phyloP scores from a whole-genome alignment of 257 asterid genomes.

The Forsythia suspensa region DNA sequence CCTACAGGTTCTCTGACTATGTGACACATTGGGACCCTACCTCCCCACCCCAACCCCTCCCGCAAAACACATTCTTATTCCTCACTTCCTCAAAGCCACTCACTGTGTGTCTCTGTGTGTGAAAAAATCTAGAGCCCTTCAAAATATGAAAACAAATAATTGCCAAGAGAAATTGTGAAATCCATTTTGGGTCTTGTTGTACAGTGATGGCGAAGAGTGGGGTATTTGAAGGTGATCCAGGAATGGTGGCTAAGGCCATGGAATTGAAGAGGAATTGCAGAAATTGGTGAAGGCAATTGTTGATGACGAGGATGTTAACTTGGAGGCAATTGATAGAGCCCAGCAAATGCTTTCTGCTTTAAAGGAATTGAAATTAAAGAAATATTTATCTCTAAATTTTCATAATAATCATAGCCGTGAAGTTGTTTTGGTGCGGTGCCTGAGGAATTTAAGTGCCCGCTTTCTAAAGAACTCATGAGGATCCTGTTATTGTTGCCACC shows the following conservation, averaged over 20 bases:
- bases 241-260: conserved; percentile 47
- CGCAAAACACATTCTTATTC: conserved; percentile 34
- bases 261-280: conserved; percentile 78
- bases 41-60: conserved; percentile 2
- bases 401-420: background rate
- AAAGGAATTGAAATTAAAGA: conserved; percentile 63
- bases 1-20: background rate
- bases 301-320: conserved; percentile 55
- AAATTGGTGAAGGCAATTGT: conserved; percentile 57
- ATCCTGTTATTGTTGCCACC: conserved; percentile 80
- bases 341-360: conserved; percentile 44
- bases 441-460: conserved; percentile 83
- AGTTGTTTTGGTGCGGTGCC: conserved; percentile 43
- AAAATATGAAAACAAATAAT: conserved; percentile 1
- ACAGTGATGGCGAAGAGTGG: conserved; percentile 77
- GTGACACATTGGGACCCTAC: conserved; percentile 1
- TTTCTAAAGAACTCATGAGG: conserved; percentile 83
- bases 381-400: conserved; percentile 32
- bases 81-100: conserved; percentile 31
- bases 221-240: conserved; percentile 53
- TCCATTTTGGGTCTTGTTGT: background rate
- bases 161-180: background rate
- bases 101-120: background rate
- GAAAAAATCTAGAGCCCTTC: conserved; percentile 6
- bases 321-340: conserved; percentile 71